These are phyloP conservation scores for Westerdykella ornata DNA, from an alignment of 2,329 filamentous ascomycete genomes.

Conservation along the genomic window DNA sequence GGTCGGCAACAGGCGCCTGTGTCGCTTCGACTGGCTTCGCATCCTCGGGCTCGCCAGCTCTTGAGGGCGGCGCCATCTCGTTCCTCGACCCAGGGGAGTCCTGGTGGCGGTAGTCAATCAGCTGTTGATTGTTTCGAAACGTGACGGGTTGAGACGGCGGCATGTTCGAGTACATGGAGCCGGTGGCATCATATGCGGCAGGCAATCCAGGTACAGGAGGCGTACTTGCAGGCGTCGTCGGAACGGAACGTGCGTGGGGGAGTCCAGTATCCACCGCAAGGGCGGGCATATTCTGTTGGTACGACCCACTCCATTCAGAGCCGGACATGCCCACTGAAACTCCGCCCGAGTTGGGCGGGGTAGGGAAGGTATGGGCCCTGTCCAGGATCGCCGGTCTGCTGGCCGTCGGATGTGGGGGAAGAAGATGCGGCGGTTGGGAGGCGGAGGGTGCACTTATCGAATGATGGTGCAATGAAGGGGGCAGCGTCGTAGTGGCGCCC, in stretches of 20 bases:
- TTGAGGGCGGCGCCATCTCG: constrained; percentile 80
- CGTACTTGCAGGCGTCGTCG: constrained; percentile 83
- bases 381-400: constrained; percentile 49
- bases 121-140: constrained; percentile 47
- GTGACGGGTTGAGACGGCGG: constrained; percentile 50
- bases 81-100: constrained; percentile 48
- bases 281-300: constrained; percentile 46
- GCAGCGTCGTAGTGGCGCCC: constrained; percentile 51
- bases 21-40: constrained; percentile 60
- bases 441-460: constrained; percentile 57
- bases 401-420: background rate
- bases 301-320: constrained; percentile 60
- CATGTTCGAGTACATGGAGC: constrained; percentile 22
- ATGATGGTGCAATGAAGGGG: constrained; percentile 66
- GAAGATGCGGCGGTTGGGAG: constrained; percentile 56
- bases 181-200: constrained; percentile 42
- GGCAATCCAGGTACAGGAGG: constrained; percentile 69
- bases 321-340: constrained; percentile 63
- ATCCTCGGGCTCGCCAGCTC: constrained; percentile 55
- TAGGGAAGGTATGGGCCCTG: constrained; percentile 86
- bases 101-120: constrained; percentile 64
- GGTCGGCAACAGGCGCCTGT: constrained; percentile 54
- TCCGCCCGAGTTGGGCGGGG: constrained; percentile 80
- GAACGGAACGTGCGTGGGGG: constrained; percentile 76
- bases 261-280: constrained; percentile 76